These are phyloP conservation scores for Schizopora paradoxa DNA, from an alignment of 1,284 basidiomycete genomes.

Conservation along the genomic window DNA sequence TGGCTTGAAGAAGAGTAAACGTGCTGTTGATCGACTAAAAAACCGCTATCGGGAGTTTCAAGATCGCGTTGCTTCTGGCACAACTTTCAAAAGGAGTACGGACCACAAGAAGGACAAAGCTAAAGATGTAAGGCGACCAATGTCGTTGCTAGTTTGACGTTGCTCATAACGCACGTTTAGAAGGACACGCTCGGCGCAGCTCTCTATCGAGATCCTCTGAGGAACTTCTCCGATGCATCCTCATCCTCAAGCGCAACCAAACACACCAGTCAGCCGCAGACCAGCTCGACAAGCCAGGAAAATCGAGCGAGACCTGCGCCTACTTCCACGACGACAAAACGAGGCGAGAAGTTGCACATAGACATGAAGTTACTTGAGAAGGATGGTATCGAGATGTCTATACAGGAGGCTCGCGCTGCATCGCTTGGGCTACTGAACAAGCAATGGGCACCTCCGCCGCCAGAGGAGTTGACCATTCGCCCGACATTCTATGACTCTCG, in stretches of 20 bases:
- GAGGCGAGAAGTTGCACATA: constrained; percentile 64
- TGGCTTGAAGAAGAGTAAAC: constrained; percentile 78
- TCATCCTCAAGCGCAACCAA: constrained; percentile 25
- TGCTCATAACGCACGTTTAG: not conserved
- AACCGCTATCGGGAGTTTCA: constrained; percentile 81
- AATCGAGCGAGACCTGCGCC: constrained; percentile 63
- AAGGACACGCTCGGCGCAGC: constrained; percentile 13
- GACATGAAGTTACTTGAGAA: constrained; percentile 64
- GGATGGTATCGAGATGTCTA: constrained; percentile 64
- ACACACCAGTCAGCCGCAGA: constrained; percentile 20
- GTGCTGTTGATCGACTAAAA: constrained; percentile 84
- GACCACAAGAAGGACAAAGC: not conserved
- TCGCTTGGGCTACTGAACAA: constrained; percentile 76
- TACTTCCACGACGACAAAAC: constrained; percentile 57
- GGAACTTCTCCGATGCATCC: constrained; percentile 36
- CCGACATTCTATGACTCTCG: constrained; percentile 26
- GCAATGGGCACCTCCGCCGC: constrained; percentile 68
- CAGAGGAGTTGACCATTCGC: constrained; percentile 28
- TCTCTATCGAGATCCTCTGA: constrained; percentile 52
- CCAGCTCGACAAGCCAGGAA: not conserved
- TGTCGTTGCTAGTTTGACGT: not conserved
- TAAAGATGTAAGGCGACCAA: not conserved
- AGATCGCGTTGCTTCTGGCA: constrained; percentile 34
- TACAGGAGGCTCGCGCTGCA: constrained; percentile 68
- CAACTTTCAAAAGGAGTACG: not conserved